Percentiles rank a stretch among this genome's conserved stretches.
phyloP scores from a whole-genome alignment of 495 filamentous ascomycete genomes.

The Hyaloscypha variabilis region DNA sequence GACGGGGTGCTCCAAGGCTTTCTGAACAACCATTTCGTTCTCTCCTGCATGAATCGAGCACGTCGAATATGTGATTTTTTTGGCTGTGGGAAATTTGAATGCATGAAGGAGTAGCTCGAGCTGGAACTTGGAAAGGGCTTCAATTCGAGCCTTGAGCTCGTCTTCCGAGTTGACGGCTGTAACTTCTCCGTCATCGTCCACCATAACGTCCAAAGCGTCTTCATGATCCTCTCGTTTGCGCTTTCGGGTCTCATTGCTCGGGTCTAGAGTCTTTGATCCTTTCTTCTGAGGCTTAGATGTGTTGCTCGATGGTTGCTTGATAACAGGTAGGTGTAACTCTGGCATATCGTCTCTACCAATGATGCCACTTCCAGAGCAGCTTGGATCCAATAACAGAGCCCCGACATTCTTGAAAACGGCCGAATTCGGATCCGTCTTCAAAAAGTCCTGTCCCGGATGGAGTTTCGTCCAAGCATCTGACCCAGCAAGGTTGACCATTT shows the following conservation, averaged over 20 bases:
- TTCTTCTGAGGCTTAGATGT: slow-evolving; percentile 29
- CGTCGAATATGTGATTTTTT: slow-evolving; percentile 84
- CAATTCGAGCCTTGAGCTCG: slow-evolving; percentile 59
- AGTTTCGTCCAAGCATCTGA: slow-evolving; percentile 65
- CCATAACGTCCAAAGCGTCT: slow-evolving; percentile 38
- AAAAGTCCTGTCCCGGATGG: slow-evolving; percentile 74
- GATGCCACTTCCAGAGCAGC: slow-evolving; percentile 93
- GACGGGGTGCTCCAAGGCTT: slow-evolving; percentile 64
- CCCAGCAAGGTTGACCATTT: slow-evolving; percentile 80
- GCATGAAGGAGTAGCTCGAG: slow-evolving; percentile 78
- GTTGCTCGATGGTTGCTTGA: slow-evolving; percentile 32
- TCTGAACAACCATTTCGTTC: slow-evolving; percentile 82
- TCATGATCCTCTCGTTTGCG: slow-evolving; percentile 31
- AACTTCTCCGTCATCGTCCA: slow-evolving; percentile 53
- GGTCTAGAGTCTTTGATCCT: slow-evolving; percentile 27
- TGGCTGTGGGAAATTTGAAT: slow-evolving; percentile 76
- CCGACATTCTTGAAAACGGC: slow-evolving; percentile 60
- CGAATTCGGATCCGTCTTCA: slow-evolving; percentile 64
- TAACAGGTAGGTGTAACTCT: slow-evolving; percentile 53
- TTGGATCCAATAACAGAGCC: slow-evolving; percentile 84
- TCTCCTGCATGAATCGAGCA: slow-evolving; percentile 86
- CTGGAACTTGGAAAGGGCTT: slow-evolving; percentile 76
- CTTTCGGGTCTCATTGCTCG: slow-evolving; percentile 37
- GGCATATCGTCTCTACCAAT: slow-evolving; percentile 81
- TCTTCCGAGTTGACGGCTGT: slow-evolving; percentile 40